A percentile compares a stretch with the other conserved stretches of the same genome.
Conservation (phyloP, 2,329 filamentous ascomycete species). For the Hypoxylon sp. region DNA sequence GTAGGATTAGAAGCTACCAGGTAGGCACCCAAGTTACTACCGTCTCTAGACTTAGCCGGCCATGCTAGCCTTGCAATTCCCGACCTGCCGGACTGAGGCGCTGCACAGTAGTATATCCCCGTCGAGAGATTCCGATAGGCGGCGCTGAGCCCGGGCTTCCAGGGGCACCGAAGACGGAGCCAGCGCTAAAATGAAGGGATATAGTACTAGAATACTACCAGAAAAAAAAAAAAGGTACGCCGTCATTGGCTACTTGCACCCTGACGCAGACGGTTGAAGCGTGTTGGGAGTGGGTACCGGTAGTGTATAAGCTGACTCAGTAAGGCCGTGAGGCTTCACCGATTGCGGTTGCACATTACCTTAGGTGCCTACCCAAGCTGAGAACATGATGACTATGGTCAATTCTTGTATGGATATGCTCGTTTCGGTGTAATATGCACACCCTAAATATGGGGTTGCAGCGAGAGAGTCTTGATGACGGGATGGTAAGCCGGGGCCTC, state of each 20-base stretch:
- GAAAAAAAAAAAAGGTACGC: constrained; percentile 37
- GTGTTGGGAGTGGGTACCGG: not conserved
- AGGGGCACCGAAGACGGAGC: constrained; percentile 41
- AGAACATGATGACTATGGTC: not conserved
- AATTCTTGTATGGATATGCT: constrained; percentile 49
- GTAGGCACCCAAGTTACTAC: too few relatives aligned
- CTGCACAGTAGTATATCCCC: constrained; percentile 19
- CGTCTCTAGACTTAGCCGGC: constrained; percentile 72
- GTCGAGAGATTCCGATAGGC: constrained; percentile 41
- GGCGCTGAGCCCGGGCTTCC: constrained; percentile 51
- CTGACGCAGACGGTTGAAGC: not conserved
- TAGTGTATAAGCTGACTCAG: too few relatives aligned
- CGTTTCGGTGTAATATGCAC: constrained; percentile 70
- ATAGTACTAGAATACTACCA: constrained; percentile 59
- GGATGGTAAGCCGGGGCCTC: not conserved
- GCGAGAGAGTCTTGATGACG: constrained; percentile 51
- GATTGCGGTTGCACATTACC: not conserved
- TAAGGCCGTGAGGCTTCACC: not conserved
- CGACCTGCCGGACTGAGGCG: constrained; percentile 50
- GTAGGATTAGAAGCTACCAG: constrained; percentile 71
- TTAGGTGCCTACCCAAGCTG: not conserved
- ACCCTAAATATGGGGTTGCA: constrained; percentile 65
- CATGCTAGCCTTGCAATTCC: constrained; percentile 72
- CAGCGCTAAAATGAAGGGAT: constrained; percentile 57
- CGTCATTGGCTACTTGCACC: not conserved